Conservation (phyloP, 768 basidiomycete genomes). For the Russula emetica region DNA sequence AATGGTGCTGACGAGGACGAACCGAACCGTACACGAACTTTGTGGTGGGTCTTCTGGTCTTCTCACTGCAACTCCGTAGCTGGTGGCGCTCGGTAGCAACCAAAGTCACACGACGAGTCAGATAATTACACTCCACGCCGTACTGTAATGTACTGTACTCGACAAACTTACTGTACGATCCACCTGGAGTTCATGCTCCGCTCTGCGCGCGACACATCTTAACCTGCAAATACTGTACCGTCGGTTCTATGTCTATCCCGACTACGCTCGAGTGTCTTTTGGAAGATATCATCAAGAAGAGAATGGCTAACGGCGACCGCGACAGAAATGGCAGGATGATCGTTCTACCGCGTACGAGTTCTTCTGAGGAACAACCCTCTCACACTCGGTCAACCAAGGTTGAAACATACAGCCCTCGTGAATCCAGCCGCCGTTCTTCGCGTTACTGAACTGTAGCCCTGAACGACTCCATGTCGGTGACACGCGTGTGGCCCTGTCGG, state of each 20-base stretch:
- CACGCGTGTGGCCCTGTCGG: too few species aligned
- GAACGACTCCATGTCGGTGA: too few species aligned
- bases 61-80: neutral
- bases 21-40: constrained; percentile 30
- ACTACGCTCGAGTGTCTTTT: constrained; percentile 4
- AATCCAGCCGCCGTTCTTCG: neutral
- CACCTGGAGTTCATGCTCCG: constrained; percentile 21
- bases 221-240: constrained; percentile 11
- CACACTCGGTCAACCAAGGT: neutral
- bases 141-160: neutral
- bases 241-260: constrained; percentile 12
- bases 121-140: constrained; percentile 10
- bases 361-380: neutral
- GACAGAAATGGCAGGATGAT: constrained; percentile 19
- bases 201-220: constrained; percentile 13
- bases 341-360: constrained; percentile 15
- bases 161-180: neutral
- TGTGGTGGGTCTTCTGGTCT: constrained; percentile 27
- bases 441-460: too few species aligned
- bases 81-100: neutral
- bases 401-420: constrained; percentile 16
- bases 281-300: constrained; percentile 4
- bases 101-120: neutral
- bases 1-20: constrained; percentile 23
- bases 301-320: neutral